Conservation (phyloP, 306 rosid species). For the Begonia peltatifolia region DNA sequence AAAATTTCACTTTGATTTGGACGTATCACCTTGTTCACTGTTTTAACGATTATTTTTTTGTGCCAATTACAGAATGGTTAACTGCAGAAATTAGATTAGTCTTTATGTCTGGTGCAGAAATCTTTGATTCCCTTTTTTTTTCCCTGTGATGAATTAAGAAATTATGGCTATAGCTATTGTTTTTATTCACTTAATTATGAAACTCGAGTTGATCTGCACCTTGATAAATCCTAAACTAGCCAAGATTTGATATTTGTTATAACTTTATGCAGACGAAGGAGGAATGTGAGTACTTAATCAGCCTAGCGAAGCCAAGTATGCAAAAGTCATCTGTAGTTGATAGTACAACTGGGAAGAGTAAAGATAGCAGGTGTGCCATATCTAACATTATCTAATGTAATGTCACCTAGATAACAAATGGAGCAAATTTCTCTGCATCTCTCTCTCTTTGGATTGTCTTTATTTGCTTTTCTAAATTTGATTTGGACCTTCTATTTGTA, state of each 20-base stretch:
- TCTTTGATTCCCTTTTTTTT: too few species aligned
- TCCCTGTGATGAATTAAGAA: too few species aligned
- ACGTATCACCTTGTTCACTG: too few species aligned
- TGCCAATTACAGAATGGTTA: too few species aligned
- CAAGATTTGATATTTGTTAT: neutral
- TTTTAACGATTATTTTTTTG: too few species aligned
- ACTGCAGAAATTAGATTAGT: too few species aligned
- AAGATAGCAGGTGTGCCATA: conserved; percentile 74
- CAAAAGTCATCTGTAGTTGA: conserved; percentile 83
- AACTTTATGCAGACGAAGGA: conserved; percentile 54
- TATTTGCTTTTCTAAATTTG: conserved; percentile 1
- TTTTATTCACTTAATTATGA: too few species aligned
- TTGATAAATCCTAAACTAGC: too few species aligned
- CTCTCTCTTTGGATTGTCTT: neutral
- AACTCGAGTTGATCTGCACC: too few species aligned
- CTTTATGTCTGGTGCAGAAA: too few species aligned
- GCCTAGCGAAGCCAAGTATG: conserved; percentile 73
- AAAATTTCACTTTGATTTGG: too few species aligned
- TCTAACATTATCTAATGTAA: conserved; percentile 5
- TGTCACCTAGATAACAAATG: conserved; percentile 9
- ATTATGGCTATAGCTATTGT: too few species aligned
- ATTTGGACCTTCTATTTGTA: conserved; percentile 8
- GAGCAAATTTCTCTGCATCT: conserved; percentile 5
- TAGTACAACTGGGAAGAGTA: conserved; percentile 85
- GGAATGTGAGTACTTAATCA: conserved; percentile 75